Base-by-base conservation (phyloP, 2,329 filamentous ascomycete species). In the Colletotrichum musae region DNA sequence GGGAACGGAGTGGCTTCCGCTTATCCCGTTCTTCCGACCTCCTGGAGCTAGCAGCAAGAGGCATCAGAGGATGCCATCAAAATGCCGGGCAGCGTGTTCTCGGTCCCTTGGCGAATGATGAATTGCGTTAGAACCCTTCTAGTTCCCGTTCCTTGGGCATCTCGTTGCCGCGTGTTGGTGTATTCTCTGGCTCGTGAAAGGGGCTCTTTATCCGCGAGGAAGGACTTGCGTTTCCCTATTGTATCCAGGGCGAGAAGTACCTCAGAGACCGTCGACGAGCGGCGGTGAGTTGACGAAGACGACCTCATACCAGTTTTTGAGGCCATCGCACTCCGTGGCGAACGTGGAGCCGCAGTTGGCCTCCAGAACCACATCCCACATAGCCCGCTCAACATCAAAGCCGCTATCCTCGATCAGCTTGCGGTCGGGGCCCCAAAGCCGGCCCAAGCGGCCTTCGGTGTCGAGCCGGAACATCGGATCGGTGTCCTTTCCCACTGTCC, bases 301-400 rank as follows among this genome's bases (percentile, higher is more conserved):
- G 64, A 51, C 36, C 52, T 57, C 36, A 59, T 64, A 64, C 64
- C 59, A 68, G 41, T 36, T 52, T 58, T 47, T 50, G 32, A 83
- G 80, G 56, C 83, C 82, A 32, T 69, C 68, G 52, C 77, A 76
- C 61, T 76, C 73, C n/a, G 73, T 70, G 6, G 64, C 69, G 47
- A 66, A 51, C n/a, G 16, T 18, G 47, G n/a, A n/a, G n/a, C 71
- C 56, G 64, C 79, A 80, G 62, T 73, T 75, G 4, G 74, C 71
- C 48, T 71, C 58, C 36, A 77, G 73, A n/a, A 79, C 72, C 48
- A 77, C 74, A 59, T 75, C 68, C 75, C 79, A 80, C 73, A 81
- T 70, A 32, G 71, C 65, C 66, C 74, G 74, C 74, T 81, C 79
- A 18, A 80, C 74, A 51, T 81, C 78, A 52, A 75, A 77, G 6